These are phyloP conservation scores for Xerocomus tenax DNA, from an alignment of 1,284 basidiomycete genomes.

Conservation along the genomic window DNA sequence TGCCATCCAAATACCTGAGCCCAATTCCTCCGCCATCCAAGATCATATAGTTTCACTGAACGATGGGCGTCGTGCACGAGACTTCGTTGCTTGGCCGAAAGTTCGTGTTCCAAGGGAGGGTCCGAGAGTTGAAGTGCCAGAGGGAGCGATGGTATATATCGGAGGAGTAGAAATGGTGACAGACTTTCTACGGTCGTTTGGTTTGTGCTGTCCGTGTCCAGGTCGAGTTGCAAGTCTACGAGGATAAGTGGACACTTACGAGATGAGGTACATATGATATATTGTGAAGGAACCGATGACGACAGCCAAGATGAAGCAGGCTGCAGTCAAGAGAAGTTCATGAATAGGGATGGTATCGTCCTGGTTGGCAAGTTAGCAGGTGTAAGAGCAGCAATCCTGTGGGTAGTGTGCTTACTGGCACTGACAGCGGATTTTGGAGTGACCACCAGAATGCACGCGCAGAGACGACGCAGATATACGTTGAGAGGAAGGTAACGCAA, in stretches of 20 bases:
- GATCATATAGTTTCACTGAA: constrained; percentile 62
- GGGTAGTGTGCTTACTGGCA: constrained; percentile 39
- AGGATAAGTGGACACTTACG: constrained; percentile 42
- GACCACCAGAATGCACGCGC: constrained; percentile 56
- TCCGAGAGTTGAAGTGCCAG: constrained; percentile 46
- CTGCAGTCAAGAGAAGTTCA: constrained; percentile 56
- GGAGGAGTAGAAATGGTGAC: constrained; percentile 66
- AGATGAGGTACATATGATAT: constrained; percentile 75
- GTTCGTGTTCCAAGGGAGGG: constrained; percentile 68
- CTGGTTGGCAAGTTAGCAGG: constrained; percentile 30
- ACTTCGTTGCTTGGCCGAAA: constrained; percentile 61
- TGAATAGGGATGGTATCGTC: constrained; percentile 63
- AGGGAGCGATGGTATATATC: constrained; percentile 56
- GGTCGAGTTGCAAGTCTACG: neutral
- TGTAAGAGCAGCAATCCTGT: neutral
- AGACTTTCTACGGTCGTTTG: constrained; percentile 80
- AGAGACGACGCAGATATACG: constrained; percentile 54
- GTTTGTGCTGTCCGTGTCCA: constrained; percentile 54
- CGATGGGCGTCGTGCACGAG: constrained; percentile 62
- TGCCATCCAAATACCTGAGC: constrained; percentile 55
- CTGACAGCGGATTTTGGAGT: constrained; percentile 50
- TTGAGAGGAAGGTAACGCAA: constrained; percentile 56
- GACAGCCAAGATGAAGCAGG: constrained; percentile 55
- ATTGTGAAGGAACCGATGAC: constrained; percentile 68
- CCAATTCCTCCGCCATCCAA: constrained; percentile 71